These are phyloP conservation scores for Geotrichum bryndzae DNA, from an alignment of 1,139 yeast species.

Conservation along the genomic window DNA sequence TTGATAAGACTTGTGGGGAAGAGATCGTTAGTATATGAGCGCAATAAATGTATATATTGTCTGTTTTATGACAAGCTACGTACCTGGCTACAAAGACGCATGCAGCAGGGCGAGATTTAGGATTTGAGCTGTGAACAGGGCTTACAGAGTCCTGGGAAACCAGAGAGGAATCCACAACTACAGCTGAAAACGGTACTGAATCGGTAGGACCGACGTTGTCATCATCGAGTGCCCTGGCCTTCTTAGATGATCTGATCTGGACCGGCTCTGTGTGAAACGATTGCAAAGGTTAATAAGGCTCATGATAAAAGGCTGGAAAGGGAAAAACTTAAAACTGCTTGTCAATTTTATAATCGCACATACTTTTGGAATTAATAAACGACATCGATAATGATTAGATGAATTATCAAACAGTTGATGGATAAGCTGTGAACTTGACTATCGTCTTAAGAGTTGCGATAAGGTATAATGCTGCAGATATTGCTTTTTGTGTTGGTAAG, in stretches of 20 bases:
- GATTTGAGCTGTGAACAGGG: background rate
- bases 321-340: background rate
- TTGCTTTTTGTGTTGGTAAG: background rate
- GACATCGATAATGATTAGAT: conserved; percentile 6
- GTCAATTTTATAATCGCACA: conserved; percentile 2
- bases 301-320: background rate
- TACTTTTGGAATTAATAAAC: conserved; percentile 16
- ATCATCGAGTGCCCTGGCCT: background rate
- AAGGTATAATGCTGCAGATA: background rate
- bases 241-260: conserved; percentile 7
- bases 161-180: background rate
- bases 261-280: conserved; percentile 9
- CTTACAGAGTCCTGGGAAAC: background rate
- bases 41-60: background rate
- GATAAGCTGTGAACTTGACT: background rate
- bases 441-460: background rate
- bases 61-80: conserved; percentile 2
- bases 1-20: conserved; percentile 14
- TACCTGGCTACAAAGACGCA: conserved; percentile 76
- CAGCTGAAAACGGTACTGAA: background rate
- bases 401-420: background rate
- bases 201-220: background rate
- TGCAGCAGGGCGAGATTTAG: conserved; percentile 54
- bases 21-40: background rate
- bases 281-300: background rate